Base-by-base conservation (phyloP, 2,329 filamentous ascomycete species). In the Emmonsiellopsis sp. region DNA sequence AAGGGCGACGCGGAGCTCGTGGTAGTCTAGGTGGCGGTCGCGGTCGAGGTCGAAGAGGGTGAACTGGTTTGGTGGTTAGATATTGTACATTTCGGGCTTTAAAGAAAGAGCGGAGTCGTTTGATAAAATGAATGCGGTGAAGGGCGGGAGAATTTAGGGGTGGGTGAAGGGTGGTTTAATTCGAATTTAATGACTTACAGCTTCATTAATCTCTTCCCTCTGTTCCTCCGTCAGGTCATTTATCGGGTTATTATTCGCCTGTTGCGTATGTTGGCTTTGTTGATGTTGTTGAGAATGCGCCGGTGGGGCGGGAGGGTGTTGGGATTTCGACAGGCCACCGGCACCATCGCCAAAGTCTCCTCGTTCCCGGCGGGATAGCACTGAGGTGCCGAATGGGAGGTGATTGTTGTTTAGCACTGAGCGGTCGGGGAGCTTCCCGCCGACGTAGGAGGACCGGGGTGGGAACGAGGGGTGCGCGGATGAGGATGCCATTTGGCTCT, bases 31-130 rank as follows among this genome's bases (percentile, higher is more conserved):
- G 71, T 87, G 84, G 46, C 85, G 82, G 74, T 97, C 91, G 70
- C 94, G 92, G 78, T 97, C 92, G 65, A 95, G 86, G 70, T 97
- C 93, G 78, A 98, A 97, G 60, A 97, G 84, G 57, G 85, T 85
- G 72, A 97, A 97, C 87, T 95, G 60, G 42, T 50, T n/a, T 43
- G 46, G n/a, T 26, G 20, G 20, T 26, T 42, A 26, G 13, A 31
- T 45, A 15, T 10, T n/a, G 40, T 48, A 9, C 13, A 34, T 11
- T 15, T 10, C 3, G 6, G 30, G 7, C 8, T 16, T 48, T 37
- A 35, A 31, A 3, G 32, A 8, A 6, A 5, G 13, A 7, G 11
- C 8, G 45, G 8, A 11, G 11, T 11, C 13, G 26, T 44, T 15
- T 44, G 30, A 42, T 42, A 8, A 16, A 15, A 42, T 30, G 35